Conservation (phyloP, 2,329 filamentous ascomycete species). For the Penicillium sp. region DNA sequence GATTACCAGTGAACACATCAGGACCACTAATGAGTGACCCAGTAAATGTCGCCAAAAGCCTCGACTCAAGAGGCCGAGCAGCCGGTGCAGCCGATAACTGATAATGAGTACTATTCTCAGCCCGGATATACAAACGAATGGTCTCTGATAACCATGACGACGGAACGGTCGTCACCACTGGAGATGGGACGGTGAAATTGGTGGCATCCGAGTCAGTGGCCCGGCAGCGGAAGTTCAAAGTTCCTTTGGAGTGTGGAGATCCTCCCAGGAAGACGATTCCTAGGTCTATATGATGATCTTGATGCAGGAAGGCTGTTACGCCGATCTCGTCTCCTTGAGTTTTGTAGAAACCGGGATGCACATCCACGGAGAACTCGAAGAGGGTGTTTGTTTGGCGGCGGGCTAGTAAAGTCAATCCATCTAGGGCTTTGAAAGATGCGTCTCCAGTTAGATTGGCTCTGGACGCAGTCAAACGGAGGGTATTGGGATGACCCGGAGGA, state of each 20-base stretch:
- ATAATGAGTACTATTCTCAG: conserved; percentile 9
- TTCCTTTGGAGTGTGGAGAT: not conserved
- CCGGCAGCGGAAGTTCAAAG: not conserved
- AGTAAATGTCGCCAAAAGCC: not conserved
- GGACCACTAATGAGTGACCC: conserved; percentile 1
- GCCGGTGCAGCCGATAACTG: not conserved
- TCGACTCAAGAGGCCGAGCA: not conserved
- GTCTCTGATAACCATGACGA: not conserved
- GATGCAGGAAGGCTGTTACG: conserved; percentile 27
- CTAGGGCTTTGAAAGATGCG: conserved; percentile 26
- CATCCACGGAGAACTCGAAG: conserved; percentile 26
- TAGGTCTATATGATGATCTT: conserved; percentile 30
- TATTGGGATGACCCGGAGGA: conserved; percentile 46
- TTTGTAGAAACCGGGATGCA: conserved; percentile 9
- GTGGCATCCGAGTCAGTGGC: conserved; percentile 1
- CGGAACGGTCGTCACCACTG: conserved; percentile 1
- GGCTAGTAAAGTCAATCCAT: conserved; percentile 4
- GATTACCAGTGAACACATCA: conserved; percentile 4
- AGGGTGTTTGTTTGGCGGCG: conserved; percentile 29
- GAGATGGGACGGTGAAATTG: not conserved
- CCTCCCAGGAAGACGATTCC: conserved; percentile 12
- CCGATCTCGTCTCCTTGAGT: conserved; percentile 25
- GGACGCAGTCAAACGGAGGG: conserved; percentile 57
- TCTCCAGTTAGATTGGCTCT: conserved; percentile 61
- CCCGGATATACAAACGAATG: conserved; percentile 3